A percentile compares a stretch with the other conserved stretches of the same genome.
phyloP scores from a whole-genome alignment of 345 rosid genomes.

The Firmiana major region DNA sequence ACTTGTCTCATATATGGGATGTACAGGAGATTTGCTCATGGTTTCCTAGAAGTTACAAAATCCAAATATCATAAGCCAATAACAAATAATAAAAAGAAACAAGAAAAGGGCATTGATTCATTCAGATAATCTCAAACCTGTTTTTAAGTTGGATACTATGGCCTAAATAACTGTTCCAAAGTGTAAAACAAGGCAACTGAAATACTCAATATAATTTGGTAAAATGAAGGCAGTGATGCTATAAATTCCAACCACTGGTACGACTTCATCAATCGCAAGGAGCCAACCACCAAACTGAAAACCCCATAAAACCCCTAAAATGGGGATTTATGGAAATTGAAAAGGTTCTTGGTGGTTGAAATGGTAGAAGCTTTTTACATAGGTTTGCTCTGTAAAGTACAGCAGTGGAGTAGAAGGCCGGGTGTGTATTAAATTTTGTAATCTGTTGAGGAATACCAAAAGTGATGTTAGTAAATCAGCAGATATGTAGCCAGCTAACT shows the following conservation, averaged over 20 bases:
- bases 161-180: background rate
- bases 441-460: background rate
- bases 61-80: background rate
- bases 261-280: constrained; percentile 10
- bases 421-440: background rate
- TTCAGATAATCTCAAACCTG: background rate
- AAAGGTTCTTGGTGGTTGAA: constrained; percentile 22
- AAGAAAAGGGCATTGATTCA: background rate
- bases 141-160: background rate
- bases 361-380: constrained; percentile 10
- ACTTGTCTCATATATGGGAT: constrained; percentile 26
- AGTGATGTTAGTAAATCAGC: background rate
- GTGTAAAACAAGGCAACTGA: background rate
- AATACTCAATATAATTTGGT: background rate
- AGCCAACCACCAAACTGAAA: constrained; percentile 24
- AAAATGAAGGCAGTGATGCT: background rate
- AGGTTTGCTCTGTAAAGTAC: background rate
- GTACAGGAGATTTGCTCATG: constrained; percentile 28
- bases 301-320: background rate
- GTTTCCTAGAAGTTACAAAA: constrained; percentile 6
- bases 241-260: constrained; percentile 7
- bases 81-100: background rate
- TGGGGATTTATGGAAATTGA: constrained; percentile 10
- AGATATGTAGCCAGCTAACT: background rate
- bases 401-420: background rate